Conservation (phyloP, 23 red algal genomes). For the Chondrus crispus region DNA sequence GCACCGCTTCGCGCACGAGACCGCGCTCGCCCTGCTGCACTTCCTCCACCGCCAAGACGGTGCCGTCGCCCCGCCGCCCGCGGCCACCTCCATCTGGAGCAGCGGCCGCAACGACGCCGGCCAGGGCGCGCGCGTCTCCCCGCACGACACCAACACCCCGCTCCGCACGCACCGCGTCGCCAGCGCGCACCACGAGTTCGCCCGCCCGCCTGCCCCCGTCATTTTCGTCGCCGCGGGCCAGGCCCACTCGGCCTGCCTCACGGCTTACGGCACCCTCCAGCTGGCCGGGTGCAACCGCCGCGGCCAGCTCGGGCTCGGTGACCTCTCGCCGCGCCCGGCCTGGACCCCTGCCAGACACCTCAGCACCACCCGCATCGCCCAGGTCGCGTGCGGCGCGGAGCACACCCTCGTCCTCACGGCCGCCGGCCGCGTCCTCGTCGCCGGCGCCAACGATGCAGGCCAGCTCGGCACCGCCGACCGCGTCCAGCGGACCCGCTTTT, state of each 20-base stretch:
- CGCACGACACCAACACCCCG: conserved; percentile 7
- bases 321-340: neutral
- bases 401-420: conserved; percentile 64
- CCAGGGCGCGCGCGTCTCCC: conserved; percentile 5
- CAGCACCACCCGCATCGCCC: neutral
- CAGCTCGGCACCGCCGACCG: conserved; percentile 52
- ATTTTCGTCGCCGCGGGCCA: conserved; percentile 5
- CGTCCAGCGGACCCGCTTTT: neutral
- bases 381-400: conserved; percentile 52
- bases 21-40: neutral
- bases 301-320: conserved; percentile 40
- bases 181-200: conserved; percentile 8
- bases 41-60: conserved; percentile 19
- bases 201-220: neutral
- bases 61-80: neutral
- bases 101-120: conserved; percentile 43
- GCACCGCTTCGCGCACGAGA: neutral
- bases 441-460: conserved; percentile 64
- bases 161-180: neutral
- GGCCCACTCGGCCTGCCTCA: conserved; percentile 26
- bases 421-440: conserved; percentile 35
- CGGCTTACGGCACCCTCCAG: conserved; percentile 25
- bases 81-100: conserved; percentile 16
- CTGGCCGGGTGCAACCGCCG: conserved; percentile 30
- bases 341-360: conserved; percentile 23